Percentiles rank a stretch among this genome's conserved stretches.
Conservation (phyloP, 129 eudicot genomes). For the Artemisia annua region DNA sequence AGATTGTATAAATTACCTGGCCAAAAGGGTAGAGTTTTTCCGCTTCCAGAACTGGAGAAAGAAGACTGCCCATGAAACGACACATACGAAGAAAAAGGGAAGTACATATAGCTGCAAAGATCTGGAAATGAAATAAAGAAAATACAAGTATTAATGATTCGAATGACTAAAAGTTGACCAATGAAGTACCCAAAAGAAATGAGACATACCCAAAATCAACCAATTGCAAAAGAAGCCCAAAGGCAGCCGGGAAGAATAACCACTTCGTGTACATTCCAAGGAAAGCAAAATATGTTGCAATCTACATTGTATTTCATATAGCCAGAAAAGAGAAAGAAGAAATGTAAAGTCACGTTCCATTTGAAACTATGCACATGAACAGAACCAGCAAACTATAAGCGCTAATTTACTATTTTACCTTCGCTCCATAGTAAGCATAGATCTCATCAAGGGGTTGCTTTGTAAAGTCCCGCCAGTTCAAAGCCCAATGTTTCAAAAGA, state of each 20-base stretch:
- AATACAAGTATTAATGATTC: background rate
- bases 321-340: background rate
- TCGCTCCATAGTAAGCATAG: constrained; percentile 73
- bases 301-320: constrained; percentile 34
- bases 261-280: constrained; percentile 93
- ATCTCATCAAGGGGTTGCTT: constrained; percentile 88
- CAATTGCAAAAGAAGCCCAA: constrained; percentile 62
- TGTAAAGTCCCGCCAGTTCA: constrained; percentile 76
- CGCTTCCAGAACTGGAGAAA: too few species aligned
- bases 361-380: background rate
- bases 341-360: background rate
- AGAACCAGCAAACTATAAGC: too few species aligned
- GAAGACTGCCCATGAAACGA: too few species aligned
- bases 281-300: constrained; percentile 89
- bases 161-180: background rate
- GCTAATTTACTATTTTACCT: constrained; percentile 47
- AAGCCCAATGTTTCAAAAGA: background rate
- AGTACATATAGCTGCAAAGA: constrained; percentile 22
- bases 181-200: constrained; percentile 12
- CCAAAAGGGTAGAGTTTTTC: too few species aligned
- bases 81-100: too few species aligned
- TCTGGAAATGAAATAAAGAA: constrained; percentile 37
- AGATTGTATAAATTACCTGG: too few species aligned
- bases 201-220: constrained; percentile 74
- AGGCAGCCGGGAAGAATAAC: constrained; percentile 80